Percentiles rank a stretch among this genome's conserved stretches.
Evolutionary conservation across 169 alveolate genomes (phyloP).

Genomic region (Eimeria falciformis): DNA sequence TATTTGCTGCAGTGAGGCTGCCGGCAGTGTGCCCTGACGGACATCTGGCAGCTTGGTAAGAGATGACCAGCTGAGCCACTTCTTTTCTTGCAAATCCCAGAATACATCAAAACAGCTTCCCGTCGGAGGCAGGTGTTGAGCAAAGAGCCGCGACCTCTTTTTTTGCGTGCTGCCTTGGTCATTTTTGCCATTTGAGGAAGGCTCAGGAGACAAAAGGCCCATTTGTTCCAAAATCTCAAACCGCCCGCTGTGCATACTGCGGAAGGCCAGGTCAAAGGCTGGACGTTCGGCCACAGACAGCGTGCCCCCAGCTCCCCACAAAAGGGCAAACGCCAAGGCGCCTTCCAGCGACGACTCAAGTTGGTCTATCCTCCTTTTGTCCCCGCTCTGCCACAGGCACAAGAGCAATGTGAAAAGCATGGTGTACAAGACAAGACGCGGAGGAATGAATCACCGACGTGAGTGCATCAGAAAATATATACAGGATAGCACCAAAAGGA

Average conservation of each 20-base stretch:
- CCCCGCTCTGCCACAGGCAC: constrained; percentile 50
- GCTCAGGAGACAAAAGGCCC: constrained; percentile 19
- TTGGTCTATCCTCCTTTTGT: constrained; percentile 15
- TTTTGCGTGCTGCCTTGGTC: not conserved
- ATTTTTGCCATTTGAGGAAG: not conserved
- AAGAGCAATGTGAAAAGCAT: not conserved
- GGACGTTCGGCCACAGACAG: constrained; percentile 58
- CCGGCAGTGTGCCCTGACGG: constrained; percentile 28
- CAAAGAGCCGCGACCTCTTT: constrained; percentile 2
- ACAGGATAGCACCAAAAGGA: no score
- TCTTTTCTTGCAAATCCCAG: constrained; percentile 66
- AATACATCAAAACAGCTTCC: constrained; percentile 67
- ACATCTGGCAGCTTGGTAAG: constrained; percentile 63
- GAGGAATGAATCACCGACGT: no score
- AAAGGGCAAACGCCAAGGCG: constrained; percentile 44
- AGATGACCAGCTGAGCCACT: constrained; percentile 57
- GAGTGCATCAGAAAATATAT: no score
- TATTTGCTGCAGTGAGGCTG: constrained; percentile 18
- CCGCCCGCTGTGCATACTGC: constrained; percentile 65
- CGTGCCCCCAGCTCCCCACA: constrained; percentile 70
- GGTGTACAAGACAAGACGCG: not conserved
- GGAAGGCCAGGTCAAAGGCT: constrained; percentile 62
- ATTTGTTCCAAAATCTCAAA: constrained; percentile 54
- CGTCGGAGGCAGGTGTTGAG: constrained; percentile 57
- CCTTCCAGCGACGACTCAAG: constrained; percentile 57